Evolutionary conservation across 2,329 filamentous ascomycete species (phyloP).

Genomic region (Helminthosporium solani): DNA sequence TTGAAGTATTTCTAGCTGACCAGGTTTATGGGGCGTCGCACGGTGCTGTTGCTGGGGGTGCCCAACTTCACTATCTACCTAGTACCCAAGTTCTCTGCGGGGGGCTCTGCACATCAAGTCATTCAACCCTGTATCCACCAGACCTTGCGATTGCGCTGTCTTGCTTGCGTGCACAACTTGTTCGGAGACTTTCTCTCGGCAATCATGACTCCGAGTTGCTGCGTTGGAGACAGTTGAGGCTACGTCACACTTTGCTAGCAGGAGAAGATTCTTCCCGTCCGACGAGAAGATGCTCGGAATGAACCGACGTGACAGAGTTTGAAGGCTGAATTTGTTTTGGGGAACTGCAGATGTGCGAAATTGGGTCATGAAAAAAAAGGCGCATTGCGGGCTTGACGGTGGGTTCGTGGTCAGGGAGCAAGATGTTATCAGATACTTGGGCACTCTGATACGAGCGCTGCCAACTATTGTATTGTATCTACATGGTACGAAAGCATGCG

Average conservation of each 20-base stretch:
- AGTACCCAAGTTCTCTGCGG: too few relatives aligned
- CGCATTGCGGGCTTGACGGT: too few relatives aligned
- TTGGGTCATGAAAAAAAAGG: background rate
- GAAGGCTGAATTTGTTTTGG: background rate
- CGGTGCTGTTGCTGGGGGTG: background rate
- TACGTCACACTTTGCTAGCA: background rate
- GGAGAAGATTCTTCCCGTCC: background rate
- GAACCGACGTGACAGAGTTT: background rate
- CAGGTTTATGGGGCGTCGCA: slow-evolving; percentile 3
- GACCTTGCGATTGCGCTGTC: too few relatives aligned
- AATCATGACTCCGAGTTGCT: background rate
- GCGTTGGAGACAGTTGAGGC: background rate
- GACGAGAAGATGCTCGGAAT: background rate
- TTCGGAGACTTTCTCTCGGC: background rate
- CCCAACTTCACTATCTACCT: too few relatives aligned
- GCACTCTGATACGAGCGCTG: background rate
- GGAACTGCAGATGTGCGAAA: too few relatives aligned
- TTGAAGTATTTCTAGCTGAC: background rate
- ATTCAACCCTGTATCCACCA: background rate
- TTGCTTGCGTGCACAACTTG: background rate
- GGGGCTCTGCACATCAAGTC: too few relatives aligned
- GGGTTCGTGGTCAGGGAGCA: background rate
- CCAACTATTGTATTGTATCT: background rate
- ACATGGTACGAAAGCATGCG: slow-evolving; percentile 3
- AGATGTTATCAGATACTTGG: background rate